Evolutionary conservation across 176 grass and related monocot genomes (phyloP), one percentile per base, ranked within the genome.

Genomic region (Dendrocalamus sinicus): DNA sequence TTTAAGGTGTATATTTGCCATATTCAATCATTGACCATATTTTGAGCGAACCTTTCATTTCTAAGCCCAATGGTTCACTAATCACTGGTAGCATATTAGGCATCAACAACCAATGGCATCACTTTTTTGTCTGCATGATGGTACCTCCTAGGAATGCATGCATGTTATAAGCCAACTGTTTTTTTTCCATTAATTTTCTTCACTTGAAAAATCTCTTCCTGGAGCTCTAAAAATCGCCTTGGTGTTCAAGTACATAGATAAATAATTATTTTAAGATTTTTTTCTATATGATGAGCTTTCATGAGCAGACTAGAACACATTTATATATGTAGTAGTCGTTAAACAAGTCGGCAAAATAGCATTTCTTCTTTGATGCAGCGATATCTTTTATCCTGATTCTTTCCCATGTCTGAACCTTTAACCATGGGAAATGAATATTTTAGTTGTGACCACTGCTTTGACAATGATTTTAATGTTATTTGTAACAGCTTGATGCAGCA

Each of bases 401-500:
- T 64, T 32, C 26, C 17, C 3, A 84, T 16, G 0, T 64, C 16
- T 37, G 12, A 30, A 63, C 45, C 58, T 83, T 41, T 30, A 26
- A 63, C 43, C 26, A 67, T 66, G 20, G 28, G 7, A 39, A 58
- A 35, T 80, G 14, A 75, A 2, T 43, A 70, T 32, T 60, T 64
- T 76, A n/a, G 47, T 43, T 75, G 47, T 67, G 61, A 4, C 45
- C 41, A 41, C 28, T 85, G 22, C 28, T 54, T 60, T 81, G 72
- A 54, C 17, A 76, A 51, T 75, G n/a, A 53, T 76, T 76, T 63
- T 75, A 61, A 73, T 81, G 52, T 64, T 81, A 28, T 65, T 58
- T 63, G 68, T 26, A 70, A 61, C 93, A 95, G 95, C 81, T 95
- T 89, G 79, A 87, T 86, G 47, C 95, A 85, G 51, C 92, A 91